Conservation (phyloP, 164 flowering plant species). For the Vitis rotundifolia region DNA sequence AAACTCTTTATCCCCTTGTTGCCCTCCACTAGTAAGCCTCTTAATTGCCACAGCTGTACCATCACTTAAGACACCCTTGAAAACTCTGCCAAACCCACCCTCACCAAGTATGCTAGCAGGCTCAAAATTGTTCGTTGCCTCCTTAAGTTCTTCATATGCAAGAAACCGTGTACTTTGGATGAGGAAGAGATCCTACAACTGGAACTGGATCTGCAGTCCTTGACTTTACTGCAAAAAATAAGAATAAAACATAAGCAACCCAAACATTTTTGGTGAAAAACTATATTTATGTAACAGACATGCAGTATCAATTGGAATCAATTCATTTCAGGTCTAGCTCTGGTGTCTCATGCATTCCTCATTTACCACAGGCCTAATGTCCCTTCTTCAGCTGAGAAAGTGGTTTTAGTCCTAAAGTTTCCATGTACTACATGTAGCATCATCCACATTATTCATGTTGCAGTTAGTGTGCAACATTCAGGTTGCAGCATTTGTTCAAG, state of each 20-base stretch:
- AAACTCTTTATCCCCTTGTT: constrained; percentile 94
- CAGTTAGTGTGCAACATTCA: neutral
- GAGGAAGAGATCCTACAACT: constrained; percentile 70
- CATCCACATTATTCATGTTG: neutral
- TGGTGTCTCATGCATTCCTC: neutral
- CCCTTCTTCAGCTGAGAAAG: neutral
- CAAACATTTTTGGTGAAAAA: neutral
- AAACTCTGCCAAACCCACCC: constrained; percentile 97
- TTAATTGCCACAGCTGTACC: constrained; percentile 97
- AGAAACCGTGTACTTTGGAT: constrained; percentile 86
- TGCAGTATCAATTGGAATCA: neutral
- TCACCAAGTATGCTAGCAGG: constrained; percentile 84
- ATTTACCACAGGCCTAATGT: too few relatives aligned
- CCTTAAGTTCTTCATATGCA: constrained; percentile 88
- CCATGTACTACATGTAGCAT: neutral
- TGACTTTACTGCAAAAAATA: constrained; percentile 48
- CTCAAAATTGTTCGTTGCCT: constrained; percentile 91
- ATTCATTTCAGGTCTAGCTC: neutral
- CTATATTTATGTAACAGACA: neutral
- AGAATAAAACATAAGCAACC: neutral
- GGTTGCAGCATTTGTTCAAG: too few relatives aligned
- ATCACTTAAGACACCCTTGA: constrained; percentile 87
- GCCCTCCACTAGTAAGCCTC: constrained; percentile 84
- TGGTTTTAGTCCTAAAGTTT: neutral
- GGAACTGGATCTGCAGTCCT: constrained; percentile 47